Conservation (phyloP, 768 basidiomycete species). For the Podaxis rugospora region DNA sequence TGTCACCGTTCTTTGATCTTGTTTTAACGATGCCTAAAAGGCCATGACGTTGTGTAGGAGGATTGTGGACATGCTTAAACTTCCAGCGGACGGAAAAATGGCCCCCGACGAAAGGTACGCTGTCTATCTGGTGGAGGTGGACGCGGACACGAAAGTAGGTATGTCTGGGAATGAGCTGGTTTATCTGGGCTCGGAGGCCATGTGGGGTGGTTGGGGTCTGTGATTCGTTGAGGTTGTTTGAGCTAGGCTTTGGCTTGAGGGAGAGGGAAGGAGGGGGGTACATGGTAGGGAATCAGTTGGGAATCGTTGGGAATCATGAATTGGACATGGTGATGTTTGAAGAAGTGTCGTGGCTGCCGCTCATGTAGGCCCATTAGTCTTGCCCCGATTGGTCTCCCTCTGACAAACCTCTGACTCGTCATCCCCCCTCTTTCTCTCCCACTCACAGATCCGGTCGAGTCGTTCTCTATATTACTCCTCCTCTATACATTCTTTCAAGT, state of each 20-base stretch:
- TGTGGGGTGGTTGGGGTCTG: neutral
- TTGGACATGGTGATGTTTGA: neutral
- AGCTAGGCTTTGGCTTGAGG: neutral
- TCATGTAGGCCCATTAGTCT: neutral
- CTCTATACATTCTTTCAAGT: too few species aligned
- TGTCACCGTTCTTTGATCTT: conserved; percentile 11
- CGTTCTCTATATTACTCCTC: too few species aligned
- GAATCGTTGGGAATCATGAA: neutral
- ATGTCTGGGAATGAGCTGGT: neutral
- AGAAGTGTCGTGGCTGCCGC: neutral
- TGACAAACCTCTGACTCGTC: conserved; percentile 14
- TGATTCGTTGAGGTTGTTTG: neutral
- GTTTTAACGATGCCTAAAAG: conserved; percentile 14
- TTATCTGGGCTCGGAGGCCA: neutral
- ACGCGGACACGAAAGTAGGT: neutral
- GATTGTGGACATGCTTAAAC: conserved; percentile 44
- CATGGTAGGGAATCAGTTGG: neutral
- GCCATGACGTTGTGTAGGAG: neutral
- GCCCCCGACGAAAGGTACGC: conserved; percentile 68
- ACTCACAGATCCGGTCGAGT: conserved; percentile 30
- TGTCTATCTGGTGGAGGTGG: conserved; percentile 31
- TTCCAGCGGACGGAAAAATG: conserved; percentile 71
- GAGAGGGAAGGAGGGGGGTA: neutral
- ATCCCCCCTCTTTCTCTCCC: conserved; percentile 22
- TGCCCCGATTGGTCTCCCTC: neutral